phyloP scores from a whole-genome alignment of 441 rosid genomes.

The Eruca vesicaria region DNA sequence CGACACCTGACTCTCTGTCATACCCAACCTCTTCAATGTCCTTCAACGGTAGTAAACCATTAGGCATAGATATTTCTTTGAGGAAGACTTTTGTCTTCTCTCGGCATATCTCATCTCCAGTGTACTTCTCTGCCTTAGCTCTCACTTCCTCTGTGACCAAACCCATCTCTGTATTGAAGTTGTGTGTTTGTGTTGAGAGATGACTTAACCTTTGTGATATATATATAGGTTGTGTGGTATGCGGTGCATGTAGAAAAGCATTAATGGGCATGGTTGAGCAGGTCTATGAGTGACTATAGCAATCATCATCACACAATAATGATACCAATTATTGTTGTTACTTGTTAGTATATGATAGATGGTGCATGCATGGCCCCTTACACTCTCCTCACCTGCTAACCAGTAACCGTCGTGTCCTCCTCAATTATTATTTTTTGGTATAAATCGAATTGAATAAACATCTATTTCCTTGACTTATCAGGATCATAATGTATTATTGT shows the following conservation, averaged over 20 bases:
- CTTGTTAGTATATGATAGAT: background rate
- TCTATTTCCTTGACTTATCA: background rate
- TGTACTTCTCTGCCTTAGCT: constrained; percentile 72
- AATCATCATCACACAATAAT: background rate
- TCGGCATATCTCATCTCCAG: constrained; percentile 71
- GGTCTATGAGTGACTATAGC: background rate
- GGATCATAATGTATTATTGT: background rate
- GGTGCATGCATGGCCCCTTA: constrained; percentile 20
- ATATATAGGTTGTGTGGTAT: constrained; percentile 20
- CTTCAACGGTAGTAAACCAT: constrained; percentile 73
- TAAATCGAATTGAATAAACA: background rate
- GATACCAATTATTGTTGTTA: background rate
- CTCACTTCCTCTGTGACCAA: constrained; percentile 56
- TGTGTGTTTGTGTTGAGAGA: constrained; percentile 16
- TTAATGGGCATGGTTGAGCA: background rate
- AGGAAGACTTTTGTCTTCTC: constrained; percentile 64
- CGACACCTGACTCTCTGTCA: constrained; percentile 78
- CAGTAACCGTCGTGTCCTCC: constrained; percentile 13
- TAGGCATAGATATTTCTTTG: constrained; percentile 64
- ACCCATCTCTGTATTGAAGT: constrained; percentile 13
- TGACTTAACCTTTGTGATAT: constrained; percentile 13
- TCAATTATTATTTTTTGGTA: constrained; percentile 1
- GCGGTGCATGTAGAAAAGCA: background rate
- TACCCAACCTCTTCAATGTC: constrained; percentile 85
- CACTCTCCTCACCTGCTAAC: constrained; percentile 20